Base-by-base conservation (phyloP, 139 green algal species). In the Picochlorum sp. region DNA sequence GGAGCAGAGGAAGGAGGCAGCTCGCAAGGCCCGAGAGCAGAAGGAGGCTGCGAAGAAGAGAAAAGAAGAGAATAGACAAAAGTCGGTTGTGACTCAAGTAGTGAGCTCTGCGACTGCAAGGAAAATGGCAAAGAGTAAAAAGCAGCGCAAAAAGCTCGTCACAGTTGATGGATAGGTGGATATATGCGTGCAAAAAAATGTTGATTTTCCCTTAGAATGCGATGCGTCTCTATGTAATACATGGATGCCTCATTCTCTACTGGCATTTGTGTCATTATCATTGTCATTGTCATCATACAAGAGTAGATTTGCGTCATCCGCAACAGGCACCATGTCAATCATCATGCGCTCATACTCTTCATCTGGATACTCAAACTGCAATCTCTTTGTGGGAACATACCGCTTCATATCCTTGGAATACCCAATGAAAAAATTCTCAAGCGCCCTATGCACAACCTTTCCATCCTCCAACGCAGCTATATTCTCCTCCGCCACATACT, bases 61-160 rank as follows among this genome's bases (percentile, higher is more conserved):
- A 13, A 83, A 83, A 69, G 63, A 77, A 65, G 80, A 79, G 50
- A 81, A 79, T 6, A 63, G 61, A 18, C 37, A 68, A 24, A 71
- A 73, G 44, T 14, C 63, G 13, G 67, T 55, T 16, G 21, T 83
- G 16, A 76, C 72, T 50, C 68, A 59, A 14, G 57, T 44, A 3
- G 56, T 83, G 5, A 82, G 65, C 18, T 23, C 67, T 1, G 65
- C 67, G 3, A 88, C 78, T 4, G 63, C 80, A 34, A 82, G 78
- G 54, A 73, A 65, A 34, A 88, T 88, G 81, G 69, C 82, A 70
- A 85, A 85, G 70, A 80, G 50, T 66, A 88, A 86, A 49, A 88
- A 86, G 66, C 23, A 67, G 56, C 49, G 65, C 2, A 81, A 81
- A 63, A 75, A 70, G 66, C 65, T 84, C 28, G 59, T 73, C 16